Evolutionary conservation across 2,329 filamentous ascomycete species (phyloP), one percentile per base, ranked within the genome.

Genomic region (Monilinia vaccinii-corymbosi): DNA sequence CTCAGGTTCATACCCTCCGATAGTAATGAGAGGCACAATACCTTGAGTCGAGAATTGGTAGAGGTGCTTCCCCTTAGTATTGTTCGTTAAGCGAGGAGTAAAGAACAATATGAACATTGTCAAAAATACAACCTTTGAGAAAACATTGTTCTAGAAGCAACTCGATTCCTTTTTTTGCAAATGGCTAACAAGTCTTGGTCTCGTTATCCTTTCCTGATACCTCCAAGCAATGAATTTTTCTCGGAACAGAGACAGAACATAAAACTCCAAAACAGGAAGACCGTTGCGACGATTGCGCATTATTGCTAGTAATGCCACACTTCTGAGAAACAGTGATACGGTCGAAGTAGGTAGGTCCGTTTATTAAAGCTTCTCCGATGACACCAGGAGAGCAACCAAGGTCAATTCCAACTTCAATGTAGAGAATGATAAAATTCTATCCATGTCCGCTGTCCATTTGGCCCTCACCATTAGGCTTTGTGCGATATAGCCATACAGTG

Each of bases 81-180:
- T 65, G 63, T 65, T 65, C 62, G 45, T 57, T 62, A 50, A 62
- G 61, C 62, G 62, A 64, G 40, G 25, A 46, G 58, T 36, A 16
- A 46, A 57, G 58, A 57, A 60, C 57, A 60, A 60, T 60, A 31
- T 7, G 3, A 28, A 18, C 8, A 55, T 55, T n/a, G 23, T n/a
- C 8, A 38, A 55, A 53, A 23, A 55, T 14, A 44, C 3, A 6
- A 6, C 51, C 32, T 55, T 32, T 28, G 44, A 11, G 32, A 34
- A 6, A 16, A n/a, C 28, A 55, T 55, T 55, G 38, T 55, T 55
- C 51, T 34, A 44, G 38, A 44, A 53, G 7, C n/a, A 11, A 32
- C 23, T 32, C n/a, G n/a, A 32, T 18, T 32, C 16, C 40, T 21
- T 32, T 44, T 2, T 42, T 23, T 25, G 14, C 28, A 21, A 32